A percentile compares a stretch with the other conserved stretches of the same genome.
Conservation (phyloP, 768 basidiomycete species). For the Austroboletus festivus region DNA sequence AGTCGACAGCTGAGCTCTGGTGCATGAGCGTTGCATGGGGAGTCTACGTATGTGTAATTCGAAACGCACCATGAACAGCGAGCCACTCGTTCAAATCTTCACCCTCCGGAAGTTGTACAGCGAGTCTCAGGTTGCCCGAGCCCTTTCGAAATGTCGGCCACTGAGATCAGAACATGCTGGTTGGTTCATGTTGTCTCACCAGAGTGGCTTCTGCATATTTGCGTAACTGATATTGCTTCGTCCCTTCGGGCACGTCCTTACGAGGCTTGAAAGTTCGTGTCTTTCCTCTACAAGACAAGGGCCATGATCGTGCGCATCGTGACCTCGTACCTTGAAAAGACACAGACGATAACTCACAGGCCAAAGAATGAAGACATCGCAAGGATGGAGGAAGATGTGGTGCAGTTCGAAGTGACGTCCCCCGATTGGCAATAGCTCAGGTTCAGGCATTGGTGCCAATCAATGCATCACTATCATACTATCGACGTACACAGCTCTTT, state of each 20-base stretch:
- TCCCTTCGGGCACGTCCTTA: slow-evolving; percentile 92
- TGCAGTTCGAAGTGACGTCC: background rate
- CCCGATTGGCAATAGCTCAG: slow-evolving; percentile 14
- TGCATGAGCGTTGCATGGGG: background rate
- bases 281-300: slow-evolving; percentile 60
- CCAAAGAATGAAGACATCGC: slow-evolving; percentile 87
- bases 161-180: slow-evolving; percentile 11
- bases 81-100: slow-evolving; percentile 99
- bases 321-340: slow-evolving; percentile 8
- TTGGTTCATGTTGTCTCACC: slow-evolving; percentile 37
- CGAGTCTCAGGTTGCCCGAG: slow-evolving; percentile 89
- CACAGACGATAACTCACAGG: slow-evolving; percentile 50
- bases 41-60: background rate
- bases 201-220: slow-evolving; percentile 97
- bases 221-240: slow-evolving; percentile 96
- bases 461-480: too few species aligned
- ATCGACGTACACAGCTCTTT: too few species aligned
- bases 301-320: slow-evolving; percentile 8
- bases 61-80: slow-evolving; percentile 87
- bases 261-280: slow-evolving; percentile 95
- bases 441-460: too few species aligned
- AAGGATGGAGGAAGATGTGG: slow-evolving; percentile 12
- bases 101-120: slow-evolving; percentile 93
- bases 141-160: slow-evolving; percentile 52
- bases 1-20: slow-evolving; percentile 80